A percentile compares a stretch with the other conserved stretches of the same genome.
Conservation (phyloP, 116 monocot genomes). For the Posidonia oceanica region DNA sequence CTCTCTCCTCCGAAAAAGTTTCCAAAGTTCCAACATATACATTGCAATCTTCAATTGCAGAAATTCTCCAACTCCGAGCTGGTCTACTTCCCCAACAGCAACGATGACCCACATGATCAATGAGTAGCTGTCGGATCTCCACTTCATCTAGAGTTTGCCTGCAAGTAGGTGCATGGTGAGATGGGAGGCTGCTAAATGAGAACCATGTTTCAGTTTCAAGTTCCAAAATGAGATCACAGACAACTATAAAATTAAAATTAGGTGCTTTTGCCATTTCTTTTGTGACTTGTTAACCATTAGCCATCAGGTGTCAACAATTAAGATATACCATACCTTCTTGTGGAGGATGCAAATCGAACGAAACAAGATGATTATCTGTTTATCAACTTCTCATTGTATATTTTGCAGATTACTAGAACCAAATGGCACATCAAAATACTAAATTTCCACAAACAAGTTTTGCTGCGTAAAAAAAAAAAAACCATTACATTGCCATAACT, state of each 20-base stretch:
- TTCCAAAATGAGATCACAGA: too few species aligned
- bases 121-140: slow-evolving; percentile 77
- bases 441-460: too few species aligned
- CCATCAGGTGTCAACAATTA: too few species aligned
- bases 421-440: too few species aligned
- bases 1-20: slow-evolving; percentile 91
- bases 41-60: slow-evolving; percentile 88
- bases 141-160: slow-evolving; percentile 87
- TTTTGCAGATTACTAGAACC: too few species aligned
- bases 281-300: too few species aligned
- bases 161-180: not conserved
- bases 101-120: slow-evolving; percentile 83
- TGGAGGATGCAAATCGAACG: too few species aligned
- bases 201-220: too few species aligned
- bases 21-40: slow-evolving; percentile 90
- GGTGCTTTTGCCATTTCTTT: not conserved
- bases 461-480: not conserved
- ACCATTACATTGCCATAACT: not conserved
- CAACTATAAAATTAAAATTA: not conserved
- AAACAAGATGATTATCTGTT: too few species aligned
- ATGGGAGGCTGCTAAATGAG: too few species aligned
- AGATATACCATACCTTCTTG: too few species aligned
- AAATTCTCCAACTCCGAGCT: slow-evolving; percentile 78
- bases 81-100: slow-evolving; percentile 91
- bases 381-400: too few species aligned